Base-by-base conservation (phyloP, 192 early-diverging fungal species). In the Umbelopsis ramanniana region DNA sequence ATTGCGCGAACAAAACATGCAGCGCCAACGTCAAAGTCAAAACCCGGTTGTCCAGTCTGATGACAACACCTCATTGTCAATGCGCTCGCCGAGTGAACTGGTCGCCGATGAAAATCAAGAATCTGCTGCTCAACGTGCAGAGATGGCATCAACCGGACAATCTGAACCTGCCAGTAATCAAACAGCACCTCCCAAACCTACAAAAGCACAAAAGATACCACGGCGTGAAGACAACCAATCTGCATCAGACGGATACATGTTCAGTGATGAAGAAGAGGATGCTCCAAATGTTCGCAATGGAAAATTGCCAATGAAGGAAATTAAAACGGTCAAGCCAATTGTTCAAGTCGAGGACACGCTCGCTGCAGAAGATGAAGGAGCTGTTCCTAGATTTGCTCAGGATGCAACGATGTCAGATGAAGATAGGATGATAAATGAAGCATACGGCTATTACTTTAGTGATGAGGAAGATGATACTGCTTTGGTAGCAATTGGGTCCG, bases 361-460 rank as follows among this genome's bases (percentile, higher is more conserved):
- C 17, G 15, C 8, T 17, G 19, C 29, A 4, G 57, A 37, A 8
- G 33, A 29, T 15, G 26, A 35, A 29, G 57, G 17, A 17, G n/a
- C 19, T 19, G 14, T 8, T 0, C 26, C 57, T 14, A 19, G 24
- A 37, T 37, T 37, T 19, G 57, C 26, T 38, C 15, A 19, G 12
- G 26, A 63, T 19, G 57, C 23, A 19, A 11, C 11, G 0, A 38
- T 63, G 57, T 37, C 33, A 19, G 33, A 35, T 6, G 33, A 37
- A 12, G 57, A 38, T n/a, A 63, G 26, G 17, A 19, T 11, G 15
- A 63, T 63, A 1, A 26, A 63, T 3, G 57, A 63, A 37, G 57
- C 26, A 19, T 63, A 38, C 26, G 57, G 57, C 10, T 63, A 37
- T 17, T 63, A 63, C 17, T 63, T 63, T 14, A 63, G 57, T n/a